Conservation (phyloP, 2,329 filamentous ascomycete genomes). For the Aspergillus carbonarius region DNA sequence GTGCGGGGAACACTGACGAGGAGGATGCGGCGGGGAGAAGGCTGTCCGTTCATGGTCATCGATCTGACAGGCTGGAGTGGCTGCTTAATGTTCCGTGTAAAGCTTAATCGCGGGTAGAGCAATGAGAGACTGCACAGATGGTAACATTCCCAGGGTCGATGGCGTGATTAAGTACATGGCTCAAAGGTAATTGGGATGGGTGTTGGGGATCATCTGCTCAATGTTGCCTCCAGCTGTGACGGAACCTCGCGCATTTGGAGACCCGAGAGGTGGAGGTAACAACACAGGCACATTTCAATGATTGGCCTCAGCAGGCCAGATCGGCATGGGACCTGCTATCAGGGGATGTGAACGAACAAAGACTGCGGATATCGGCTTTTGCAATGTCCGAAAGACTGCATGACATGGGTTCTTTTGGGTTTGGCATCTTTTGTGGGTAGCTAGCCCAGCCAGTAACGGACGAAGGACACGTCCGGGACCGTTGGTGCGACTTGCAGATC, state of each 20-base stretch:
- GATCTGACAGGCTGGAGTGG: not conserved
- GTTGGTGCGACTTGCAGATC: too few relatives aligned
- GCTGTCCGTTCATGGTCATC: not conserved
- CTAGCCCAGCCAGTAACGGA: too few relatives aligned
- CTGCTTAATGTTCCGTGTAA: not conserved
- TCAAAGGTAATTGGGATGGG: not conserved
- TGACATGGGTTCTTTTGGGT: too few relatives aligned
- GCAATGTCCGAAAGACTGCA: not conserved
- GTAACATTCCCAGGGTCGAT: not conserved
- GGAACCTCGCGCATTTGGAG: not conserved
- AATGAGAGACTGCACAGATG: not conserved
- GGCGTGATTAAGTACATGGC: not conserved
- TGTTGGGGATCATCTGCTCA: not conserved
- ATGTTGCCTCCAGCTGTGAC: not conserved
- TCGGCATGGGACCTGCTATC: not conserved
- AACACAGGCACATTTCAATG: not conserved
- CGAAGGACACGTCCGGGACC: too few relatives aligned
- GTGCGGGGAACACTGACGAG: slow-evolving; percentile 31
- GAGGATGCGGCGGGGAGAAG: slow-evolving; percentile 15
- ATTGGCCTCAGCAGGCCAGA: not conserved
- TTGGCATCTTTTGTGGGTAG: too few relatives aligned
- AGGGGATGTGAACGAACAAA: not conserved
- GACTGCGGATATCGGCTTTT: not conserved
- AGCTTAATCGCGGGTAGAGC: not conserved
- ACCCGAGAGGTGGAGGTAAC: not conserved